Evolutionary conservation across 139 green algal genomes (phyloP).

Genomic region (Chlamydomonas sphaeroides): DNA sequence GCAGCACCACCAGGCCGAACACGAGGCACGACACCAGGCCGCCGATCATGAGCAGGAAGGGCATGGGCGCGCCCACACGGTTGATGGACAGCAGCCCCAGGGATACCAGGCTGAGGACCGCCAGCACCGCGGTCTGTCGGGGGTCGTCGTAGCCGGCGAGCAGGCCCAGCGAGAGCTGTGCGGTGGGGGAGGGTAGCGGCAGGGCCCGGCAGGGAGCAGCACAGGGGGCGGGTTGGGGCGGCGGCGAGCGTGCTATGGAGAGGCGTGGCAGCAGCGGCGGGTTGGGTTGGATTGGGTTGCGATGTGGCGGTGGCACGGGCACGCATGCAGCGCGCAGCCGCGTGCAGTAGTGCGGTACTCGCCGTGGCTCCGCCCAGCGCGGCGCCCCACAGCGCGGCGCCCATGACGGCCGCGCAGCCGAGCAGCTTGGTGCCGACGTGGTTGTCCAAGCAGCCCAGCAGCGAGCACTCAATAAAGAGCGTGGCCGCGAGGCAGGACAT

Average conservation of each 20-base stretch:
- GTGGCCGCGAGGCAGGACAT: neutral
- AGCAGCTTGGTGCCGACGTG: neutral
- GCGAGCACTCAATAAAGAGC: neutral
- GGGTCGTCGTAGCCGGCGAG: no score
- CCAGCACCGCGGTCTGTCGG: neutral
- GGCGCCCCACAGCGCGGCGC: neutral
- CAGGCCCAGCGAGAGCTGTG: no score
- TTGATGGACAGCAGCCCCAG: neutral
- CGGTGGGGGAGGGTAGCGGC: no score
- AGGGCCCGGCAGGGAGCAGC: no score
- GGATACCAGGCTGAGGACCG: neutral
- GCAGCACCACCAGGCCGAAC: neutral
- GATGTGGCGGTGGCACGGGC: no score
- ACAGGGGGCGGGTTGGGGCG: no score
- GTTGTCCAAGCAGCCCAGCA: neutral
- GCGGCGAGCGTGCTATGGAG: no score
- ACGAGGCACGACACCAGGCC: slow-evolving; percentile 30
- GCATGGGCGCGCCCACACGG: slow-evolving; percentile 10
- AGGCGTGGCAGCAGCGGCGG: no score
- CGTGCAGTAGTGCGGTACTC: no score
- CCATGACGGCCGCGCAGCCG: neutral
- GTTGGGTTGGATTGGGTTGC: no score
- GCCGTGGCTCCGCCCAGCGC: no score
- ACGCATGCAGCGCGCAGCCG: no score
- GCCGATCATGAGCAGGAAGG: slow-evolving; percentile 5